Conservation (phyloP, 1,284 basidiomycete genomes). For the Caloboletus inedulis region DNA sequence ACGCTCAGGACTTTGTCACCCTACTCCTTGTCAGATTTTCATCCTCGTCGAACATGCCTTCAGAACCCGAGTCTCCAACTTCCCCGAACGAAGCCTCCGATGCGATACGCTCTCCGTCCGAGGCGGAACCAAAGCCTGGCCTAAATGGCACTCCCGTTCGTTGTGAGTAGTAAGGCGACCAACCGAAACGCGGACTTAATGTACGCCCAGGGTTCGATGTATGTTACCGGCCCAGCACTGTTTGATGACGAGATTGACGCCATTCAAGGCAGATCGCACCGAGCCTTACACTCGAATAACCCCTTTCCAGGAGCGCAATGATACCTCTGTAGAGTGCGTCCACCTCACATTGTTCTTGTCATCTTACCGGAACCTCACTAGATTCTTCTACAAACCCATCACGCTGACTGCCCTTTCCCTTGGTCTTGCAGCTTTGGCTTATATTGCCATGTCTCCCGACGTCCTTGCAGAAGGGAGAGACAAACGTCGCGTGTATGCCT, state of each 20-base stretch:
- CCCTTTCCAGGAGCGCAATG: slow-evolving; percentile 77
- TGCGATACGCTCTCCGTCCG: slow-evolving; percentile 25
- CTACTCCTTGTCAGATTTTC: not conserved
- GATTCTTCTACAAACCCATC: slow-evolving; percentile 80
- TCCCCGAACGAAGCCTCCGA: slow-evolving; percentile 38
- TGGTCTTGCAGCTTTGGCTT: slow-evolving; percentile 65
- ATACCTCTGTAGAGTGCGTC: slow-evolving; percentile 76
- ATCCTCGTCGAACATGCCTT: slow-evolving; percentile 16
- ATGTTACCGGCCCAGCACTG: slow-evolving; percentile 22
- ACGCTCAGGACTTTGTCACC: not conserved
- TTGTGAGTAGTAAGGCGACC: slow-evolving; percentile 30
- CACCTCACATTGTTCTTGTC: not conserved
- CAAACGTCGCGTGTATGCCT: slow-evolving; percentile 70
- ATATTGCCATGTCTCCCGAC: slow-evolving; percentile 76
- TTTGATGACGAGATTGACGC: slow-evolving; percentile 15
- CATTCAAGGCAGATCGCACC: slow-evolving; percentile 66
- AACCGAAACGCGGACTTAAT: slow-evolving; percentile 5
- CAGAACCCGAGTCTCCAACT: slow-evolving; percentile 20
- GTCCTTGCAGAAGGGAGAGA: slow-evolving; percentile 75
- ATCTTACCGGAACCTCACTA: slow-evolving; percentile 26
- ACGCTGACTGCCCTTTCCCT: slow-evolving; percentile 68
- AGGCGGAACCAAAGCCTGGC: slow-evolving; percentile 37
- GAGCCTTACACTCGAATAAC: slow-evolving; percentile 76
- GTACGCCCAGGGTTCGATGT: slow-evolving; percentile 46
- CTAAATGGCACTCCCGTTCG: slow-evolving; percentile 40